phyloP scores from a whole-genome alignment of 805 yeast genomes.

The Candida boidinii region DNA sequence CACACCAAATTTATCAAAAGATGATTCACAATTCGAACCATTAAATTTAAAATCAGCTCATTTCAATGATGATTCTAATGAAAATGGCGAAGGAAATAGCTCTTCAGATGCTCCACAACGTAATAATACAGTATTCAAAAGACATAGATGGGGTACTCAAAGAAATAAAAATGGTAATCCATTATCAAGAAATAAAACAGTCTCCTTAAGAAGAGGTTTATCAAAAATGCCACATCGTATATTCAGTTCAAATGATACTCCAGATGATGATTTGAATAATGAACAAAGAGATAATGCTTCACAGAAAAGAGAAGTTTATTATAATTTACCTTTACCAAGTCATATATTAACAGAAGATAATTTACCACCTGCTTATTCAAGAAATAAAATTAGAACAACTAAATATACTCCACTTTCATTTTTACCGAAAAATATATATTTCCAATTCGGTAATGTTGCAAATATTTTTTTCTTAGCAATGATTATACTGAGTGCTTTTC shows the following conservation, averaged over 20 bases:
- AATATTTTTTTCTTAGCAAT: conserved; percentile 77
- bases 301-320: conserved; percentile 39
- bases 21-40: conserved; percentile 4
- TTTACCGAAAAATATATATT: conserved; percentile 71
- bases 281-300: conserved; percentile 2
- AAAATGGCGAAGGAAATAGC: conserved; percentile 16
- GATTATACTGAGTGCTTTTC: conserved; percentile 72
- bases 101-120: conserved; percentile 20
- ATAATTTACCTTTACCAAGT: conserved; percentile 55
- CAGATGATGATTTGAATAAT: conserved; percentile 14
- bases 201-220: conserved; percentile 22
- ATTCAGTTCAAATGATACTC: conserved; percentile 6
- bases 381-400: conserved; percentile 92
- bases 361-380: conserved; percentile 55
- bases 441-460: conserved; percentile 85
- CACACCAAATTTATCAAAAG: conserved; percentile 4
- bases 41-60: conserved; percentile 7
- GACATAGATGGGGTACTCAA: conserved; percentile 89
- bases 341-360: conserved; percentile 49
- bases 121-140: conserved; percentile 49
- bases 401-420: conserved; percentile 89
- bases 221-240: conserved; percentile 15
- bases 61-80: conserved; percentile 9
- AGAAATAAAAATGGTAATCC: conserved; percentile 69
- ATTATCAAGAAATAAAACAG: conserved; percentile 50